These are phyloP conservation scores for Spergularia marina DNA, from an alignment of 148 eudicot species.

Conservation along the genomic window DNA sequence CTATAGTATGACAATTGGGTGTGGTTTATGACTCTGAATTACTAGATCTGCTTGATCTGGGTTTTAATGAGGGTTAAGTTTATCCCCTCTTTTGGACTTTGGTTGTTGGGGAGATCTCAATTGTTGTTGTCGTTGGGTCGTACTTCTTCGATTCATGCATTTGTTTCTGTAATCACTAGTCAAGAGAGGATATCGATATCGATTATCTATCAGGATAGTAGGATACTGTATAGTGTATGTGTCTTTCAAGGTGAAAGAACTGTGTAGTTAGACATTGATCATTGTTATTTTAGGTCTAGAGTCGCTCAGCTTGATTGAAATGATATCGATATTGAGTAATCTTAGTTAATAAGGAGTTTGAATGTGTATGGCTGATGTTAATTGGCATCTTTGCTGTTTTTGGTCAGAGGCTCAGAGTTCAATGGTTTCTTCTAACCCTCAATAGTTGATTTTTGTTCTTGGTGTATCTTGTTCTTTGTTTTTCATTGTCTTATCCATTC, in stretches of 20 bases:
- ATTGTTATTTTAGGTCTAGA: not conserved
- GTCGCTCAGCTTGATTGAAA: not conserved
- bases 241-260: not conserved
- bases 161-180: not conserved
- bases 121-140: not conserved
- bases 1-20: not conserved
- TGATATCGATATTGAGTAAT: not conserved
- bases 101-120: not conserved
- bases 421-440: no score
- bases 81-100: not conserved
- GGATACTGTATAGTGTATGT: not conserved
- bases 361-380: not conserved
- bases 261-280: not conserved
- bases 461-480: not conserved
- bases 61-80: not conserved
- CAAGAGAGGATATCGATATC: not conserved
- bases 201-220: not conserved
- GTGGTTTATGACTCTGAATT: constrained; percentile 2
- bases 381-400: not conserved
- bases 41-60: constrained; percentile 22
- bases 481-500: no score
- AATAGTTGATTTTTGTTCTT: not conserved
- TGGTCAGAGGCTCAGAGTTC: no score
- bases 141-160: not conserved
- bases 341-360: not conserved